These are phyloP conservation scores for Colletotrichum lindemuthianum DNA, from an alignment of 2,329 filamentous ascomycete species.

Conservation along the genomic window DNA sequence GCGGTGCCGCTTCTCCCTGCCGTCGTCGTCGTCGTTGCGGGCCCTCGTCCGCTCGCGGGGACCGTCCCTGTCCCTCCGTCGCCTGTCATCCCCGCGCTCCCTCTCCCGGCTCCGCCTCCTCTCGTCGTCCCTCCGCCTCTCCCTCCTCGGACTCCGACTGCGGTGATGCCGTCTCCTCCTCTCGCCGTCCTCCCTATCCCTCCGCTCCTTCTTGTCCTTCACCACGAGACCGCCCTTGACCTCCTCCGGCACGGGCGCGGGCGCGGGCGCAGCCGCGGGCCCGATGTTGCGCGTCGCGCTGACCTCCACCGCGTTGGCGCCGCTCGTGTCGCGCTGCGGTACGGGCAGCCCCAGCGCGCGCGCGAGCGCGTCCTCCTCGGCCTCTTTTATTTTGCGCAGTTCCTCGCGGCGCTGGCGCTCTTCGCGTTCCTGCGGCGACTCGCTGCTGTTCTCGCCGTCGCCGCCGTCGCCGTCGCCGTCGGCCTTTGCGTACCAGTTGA, in stretches of 20 bases:
- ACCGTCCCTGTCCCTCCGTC: constrained; percentile 16
- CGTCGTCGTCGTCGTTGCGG: constrained; percentile 24
- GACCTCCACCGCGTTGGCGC: constrained; percentile 76
- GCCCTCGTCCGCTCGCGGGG: constrained; percentile 16
- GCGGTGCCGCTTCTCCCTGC: constrained; percentile 28
- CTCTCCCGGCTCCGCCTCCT: constrained; percentile 35
- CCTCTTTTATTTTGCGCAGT: constrained; percentile 84
- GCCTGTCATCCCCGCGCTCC: constrained; percentile 25
- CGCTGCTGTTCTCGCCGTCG: constrained; percentile 61
- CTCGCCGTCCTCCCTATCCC: constrained; percentile 43
- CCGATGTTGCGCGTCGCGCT: constrained; percentile 51
- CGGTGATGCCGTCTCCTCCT: constrained; percentile 50
- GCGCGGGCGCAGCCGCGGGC: constrained; percentile 36
- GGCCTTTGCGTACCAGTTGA: constrained; percentile 72
- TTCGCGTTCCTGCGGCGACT: constrained; percentile 67
- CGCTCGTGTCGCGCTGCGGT: constrained; percentile 66
- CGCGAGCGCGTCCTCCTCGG: constrained; percentile 91
- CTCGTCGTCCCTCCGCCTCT: constrained; percentile 42
- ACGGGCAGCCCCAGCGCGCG: constrained; percentile 83
- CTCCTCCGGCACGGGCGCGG: constrained; percentile 35
- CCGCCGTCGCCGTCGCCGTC: constrained; percentile 53
- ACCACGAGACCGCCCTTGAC: constrained; percentile 35
- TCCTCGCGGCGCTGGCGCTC: constrained; percentile 78
- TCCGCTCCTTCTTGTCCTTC: constrained; percentile 38
- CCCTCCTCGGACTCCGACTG: constrained; percentile 42